Percentiles rank a stretch among this genome's conserved stretches.
Evolutionary conservation across 2,329 filamentous ascomycete species (phyloP).

Genomic region (Drechslerella dactyloides): DNA sequence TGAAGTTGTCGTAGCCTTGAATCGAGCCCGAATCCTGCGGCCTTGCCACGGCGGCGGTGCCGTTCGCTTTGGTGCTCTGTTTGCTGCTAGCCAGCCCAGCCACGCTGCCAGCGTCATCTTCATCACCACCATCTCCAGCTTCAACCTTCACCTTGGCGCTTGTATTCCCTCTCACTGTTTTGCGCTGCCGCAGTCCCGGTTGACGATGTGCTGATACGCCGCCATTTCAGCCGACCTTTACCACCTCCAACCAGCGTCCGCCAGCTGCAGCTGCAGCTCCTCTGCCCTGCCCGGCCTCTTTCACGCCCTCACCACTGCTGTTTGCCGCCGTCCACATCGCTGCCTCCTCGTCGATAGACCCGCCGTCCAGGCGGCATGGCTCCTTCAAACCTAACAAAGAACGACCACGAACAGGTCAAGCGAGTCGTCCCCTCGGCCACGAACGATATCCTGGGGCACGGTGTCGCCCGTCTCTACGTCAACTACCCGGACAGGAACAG

Average conservation of each 20-base stretch:
- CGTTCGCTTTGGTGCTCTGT: too few species aligned
- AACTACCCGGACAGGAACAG: conserved; percentile 81
- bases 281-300: not conserved
- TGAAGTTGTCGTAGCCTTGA: too few species aligned
- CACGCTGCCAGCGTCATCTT: conserved; percentile 10
- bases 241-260: too few species aligned
- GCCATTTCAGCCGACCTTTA: not conserved
- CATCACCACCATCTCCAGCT: conserved; percentile 9
- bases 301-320: not conserved
- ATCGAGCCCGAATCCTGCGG: too few species aligned
- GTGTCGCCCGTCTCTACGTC: conserved; percentile 89
- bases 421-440: conserved; percentile 88
- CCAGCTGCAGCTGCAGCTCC: too few species aligned
- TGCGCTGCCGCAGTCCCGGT: too few species aligned
- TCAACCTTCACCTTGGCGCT: too few species aligned
- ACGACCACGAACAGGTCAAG: conserved; percentile 96
- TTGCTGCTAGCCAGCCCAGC: not conserved
- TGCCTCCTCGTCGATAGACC: not conserved
- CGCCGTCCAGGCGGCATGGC: conserved; percentile 26
- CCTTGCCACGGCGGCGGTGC: too few species aligned
- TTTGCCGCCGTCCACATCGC: too few species aligned
- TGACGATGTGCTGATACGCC: not conserved
- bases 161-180: too few species aligned
- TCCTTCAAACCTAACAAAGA: conserved; percentile 77
- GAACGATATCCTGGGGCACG: conserved; percentile 97